A percentile compares a stretch with the other conserved stretches of the same genome.
These are phyloP conservation scores for Leishmania tropica DNA, from an alignment of 208 protist species.

Conservation along the genomic window DNA sequence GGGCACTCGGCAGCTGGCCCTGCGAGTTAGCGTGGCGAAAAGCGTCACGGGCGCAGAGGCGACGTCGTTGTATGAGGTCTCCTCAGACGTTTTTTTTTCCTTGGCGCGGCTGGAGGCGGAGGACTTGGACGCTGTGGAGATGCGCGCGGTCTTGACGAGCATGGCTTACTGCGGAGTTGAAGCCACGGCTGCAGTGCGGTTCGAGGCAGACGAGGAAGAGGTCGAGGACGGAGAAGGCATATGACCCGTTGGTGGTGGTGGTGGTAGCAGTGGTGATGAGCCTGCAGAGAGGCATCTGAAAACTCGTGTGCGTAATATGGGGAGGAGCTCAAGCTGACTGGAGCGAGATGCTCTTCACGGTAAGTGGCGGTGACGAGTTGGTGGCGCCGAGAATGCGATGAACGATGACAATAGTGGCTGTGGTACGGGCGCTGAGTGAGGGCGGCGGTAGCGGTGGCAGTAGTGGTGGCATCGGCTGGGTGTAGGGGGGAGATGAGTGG, in stretches of 20 bases:
- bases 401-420: not conserved
- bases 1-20: conserved; percentile 29
- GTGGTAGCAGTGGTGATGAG: not conserved
- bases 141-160: conserved; percentile 38
- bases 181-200: conserved; percentile 24
- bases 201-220: conserved; percentile 21
- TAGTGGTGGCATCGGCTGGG: not conserved
- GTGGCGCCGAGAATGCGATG: not conserved
- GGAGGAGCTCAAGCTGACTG: not conserved
- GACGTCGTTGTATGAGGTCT: conserved; percentile 8
- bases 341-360: not conserved
- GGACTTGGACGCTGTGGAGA: conserved; percentile 43
- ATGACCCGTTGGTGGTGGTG: not conserved
- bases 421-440: not conserved
- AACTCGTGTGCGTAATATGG: not conserved
- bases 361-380: not conserved
- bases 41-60: not conserved
- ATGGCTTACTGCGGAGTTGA: conserved; percentile 36
- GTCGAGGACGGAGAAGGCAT: not conserved
- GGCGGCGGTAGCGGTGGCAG: not conserved
- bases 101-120: conserved; percentile 32
- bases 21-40: conserved; percentile 22
- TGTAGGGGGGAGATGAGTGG: not conserved
- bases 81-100: conserved; percentile 30
- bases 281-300: not conserved